Evolutionary conservation across 2,329 filamentous ascomycete genomes (phyloP), one percentile per base, ranked within the genome.

Genomic region (Ophiostoma sp.): DNA sequence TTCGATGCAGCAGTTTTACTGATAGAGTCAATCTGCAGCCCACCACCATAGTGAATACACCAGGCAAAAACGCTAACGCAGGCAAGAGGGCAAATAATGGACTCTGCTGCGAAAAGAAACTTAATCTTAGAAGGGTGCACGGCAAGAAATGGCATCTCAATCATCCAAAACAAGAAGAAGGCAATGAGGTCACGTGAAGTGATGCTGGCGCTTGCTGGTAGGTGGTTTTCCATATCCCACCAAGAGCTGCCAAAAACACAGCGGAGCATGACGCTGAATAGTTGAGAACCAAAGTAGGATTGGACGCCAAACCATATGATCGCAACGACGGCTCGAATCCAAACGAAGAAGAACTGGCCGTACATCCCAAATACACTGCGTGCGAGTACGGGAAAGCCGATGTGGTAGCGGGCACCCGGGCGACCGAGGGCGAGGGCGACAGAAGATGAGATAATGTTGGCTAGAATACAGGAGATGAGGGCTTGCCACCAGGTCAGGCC

Each of bases 81-180:
- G 17, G 69, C 71, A 6, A 74, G 76, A 76, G 81, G 80, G 72
- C 78, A 80, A 71, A 79, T 80, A 33, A 81, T 74, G 20, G 74
- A 74, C 41, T 74, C 70, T 15, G 70, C 70, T 0, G 72, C 73
- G 27, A 75, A 71, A 4, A 80, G 76, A 8, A 78, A 76, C 3
- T 78, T 77, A 7, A 80, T 71, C 44, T 79, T 78, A 69, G 81
- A 80, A 10, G 82, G 81, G 15, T 80, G 77, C 71, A 82, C 78
- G 60, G 79, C 77, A n/a, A 78, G 78, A 73, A 83, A 81, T 3
- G 80, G 77, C 48, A 80, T 69, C 70, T 79, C 77, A 52, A 79
- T 70, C 41, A 78, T 72, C 79, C 79, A 80, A 68, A 76, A 77
- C n/a, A 79, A 72, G 71, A 79, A 77, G 67, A 79, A 79, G 1